Evolutionary conservation across 2,329 filamentous ascomycete genomes (phyloP).

Genomic region (Penicillium concentricum): DNA sequence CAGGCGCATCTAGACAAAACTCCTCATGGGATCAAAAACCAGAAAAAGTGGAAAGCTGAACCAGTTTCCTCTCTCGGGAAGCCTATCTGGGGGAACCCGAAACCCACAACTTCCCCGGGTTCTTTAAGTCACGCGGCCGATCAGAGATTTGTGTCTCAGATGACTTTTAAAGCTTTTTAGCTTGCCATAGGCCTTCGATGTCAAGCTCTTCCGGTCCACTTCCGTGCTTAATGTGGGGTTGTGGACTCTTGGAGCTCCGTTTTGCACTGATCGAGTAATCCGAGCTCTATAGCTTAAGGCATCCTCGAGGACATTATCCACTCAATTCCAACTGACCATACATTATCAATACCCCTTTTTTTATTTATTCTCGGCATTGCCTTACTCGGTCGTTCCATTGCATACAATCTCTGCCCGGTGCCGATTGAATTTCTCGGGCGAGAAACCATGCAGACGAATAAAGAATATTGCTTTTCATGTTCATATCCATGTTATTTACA

Average conservation of each 20-base stretch:
- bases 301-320: background rate
- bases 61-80: slow-evolving; percentile 11
- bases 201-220: background rate
- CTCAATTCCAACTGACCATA: background rate
- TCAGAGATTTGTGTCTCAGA: slow-evolving; percentile 9
- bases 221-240: background rate
- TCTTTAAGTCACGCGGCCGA: slow-evolving; percentile 4
- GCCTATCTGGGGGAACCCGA: slow-evolving; percentile 25
- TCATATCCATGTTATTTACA: slow-evolving; percentile 23
- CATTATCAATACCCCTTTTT: background rate
- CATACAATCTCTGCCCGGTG: background rate
- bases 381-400: background rate
- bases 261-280: slow-evolving; percentile 21
- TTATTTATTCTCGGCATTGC: background rate
- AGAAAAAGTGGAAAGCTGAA: background rate
- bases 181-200: background rate
- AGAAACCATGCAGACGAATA: background rate
- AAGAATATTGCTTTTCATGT: background rate
- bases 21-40: background rate
- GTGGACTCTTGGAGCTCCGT: background rate
- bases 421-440: background rate
- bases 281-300: slow-evolving; percentile 5
- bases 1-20: slow-evolving; percentile 9
- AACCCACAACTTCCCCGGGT: slow-evolving; percentile 1
- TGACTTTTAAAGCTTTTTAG: slow-evolving; percentile 1